Percentiles rank a stretch among this genome's conserved stretches.
These are phyloP conservation scores for Epichloe baconii DNA, from an alignment of 2,329 filamentous ascomycete species.

Conservation along the genomic window DNA sequence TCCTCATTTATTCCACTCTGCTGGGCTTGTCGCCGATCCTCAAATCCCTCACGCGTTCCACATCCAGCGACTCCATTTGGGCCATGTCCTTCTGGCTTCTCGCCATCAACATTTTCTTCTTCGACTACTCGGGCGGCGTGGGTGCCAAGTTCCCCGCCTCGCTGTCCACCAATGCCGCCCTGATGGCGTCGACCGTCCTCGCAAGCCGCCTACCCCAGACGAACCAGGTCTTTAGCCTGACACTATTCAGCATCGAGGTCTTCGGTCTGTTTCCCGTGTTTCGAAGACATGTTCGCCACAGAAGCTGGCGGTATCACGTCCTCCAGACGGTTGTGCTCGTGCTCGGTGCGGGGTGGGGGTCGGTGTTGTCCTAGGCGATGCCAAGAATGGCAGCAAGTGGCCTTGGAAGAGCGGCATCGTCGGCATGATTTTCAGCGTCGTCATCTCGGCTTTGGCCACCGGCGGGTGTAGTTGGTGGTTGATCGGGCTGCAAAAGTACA, in stretches of 20 bases:
- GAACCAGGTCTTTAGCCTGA: slow-evolving; percentile 87
- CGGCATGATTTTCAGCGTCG: slow-evolving; percentile 63
- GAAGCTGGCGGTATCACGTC: slow-evolving; percentile 72
- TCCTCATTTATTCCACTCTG: slow-evolving; percentile 85
- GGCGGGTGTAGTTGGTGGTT: slow-evolving; percentile 97
- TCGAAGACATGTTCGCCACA: slow-evolving; percentile 70
- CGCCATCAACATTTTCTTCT: slow-evolving; percentile 93
- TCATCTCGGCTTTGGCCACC: slow-evolving; percentile 67
- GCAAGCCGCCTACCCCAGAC: slow-evolving; percentile 81
- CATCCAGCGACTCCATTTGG: slow-evolving; percentile 92
- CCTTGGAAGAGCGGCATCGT: slow-evolving; percentile 46
- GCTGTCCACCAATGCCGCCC: slow-evolving; percentile 84
- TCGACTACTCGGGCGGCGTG: slow-evolving; percentile 75
- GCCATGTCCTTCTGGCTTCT: slow-evolving; percentile 89
- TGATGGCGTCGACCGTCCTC: slow-evolving; percentile 92
- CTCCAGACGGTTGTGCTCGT: slow-evolving; percentile 64
- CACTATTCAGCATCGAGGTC: slow-evolving; percentile 91
- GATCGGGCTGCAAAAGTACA: slow-evolving; percentile 94
- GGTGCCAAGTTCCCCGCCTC: slow-evolving; percentile 53
- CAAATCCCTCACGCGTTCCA: slow-evolving; percentile 89
- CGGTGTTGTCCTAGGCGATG: slow-evolving; percentile 43
- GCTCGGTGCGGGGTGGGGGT: slow-evolving; percentile 65
- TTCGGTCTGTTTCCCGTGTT: slow-evolving; percentile 98
- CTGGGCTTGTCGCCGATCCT: slow-evolving; percentile 89
- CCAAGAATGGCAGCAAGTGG: slow-evolving; percentile 26